These are phyloP conservation scores for Spiraea crenata DNA, from an alignment of 331 rosid species.

Conservation along the genomic window DNA sequence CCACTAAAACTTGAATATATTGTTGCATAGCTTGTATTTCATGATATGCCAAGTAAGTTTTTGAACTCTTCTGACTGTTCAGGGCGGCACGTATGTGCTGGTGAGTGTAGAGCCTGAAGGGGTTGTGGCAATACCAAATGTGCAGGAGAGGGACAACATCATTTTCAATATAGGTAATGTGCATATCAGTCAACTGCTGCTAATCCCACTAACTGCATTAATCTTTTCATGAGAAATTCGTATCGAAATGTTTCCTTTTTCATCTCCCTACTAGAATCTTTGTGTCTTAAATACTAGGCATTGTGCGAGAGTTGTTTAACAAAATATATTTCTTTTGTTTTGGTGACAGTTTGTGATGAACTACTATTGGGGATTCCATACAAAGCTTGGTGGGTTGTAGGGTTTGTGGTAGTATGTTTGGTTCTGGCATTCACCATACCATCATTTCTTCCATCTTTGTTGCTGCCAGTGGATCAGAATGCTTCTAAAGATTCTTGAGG, in stretches of 20 bases:
- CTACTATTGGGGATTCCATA: conserved; percentile 71
- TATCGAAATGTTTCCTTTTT: not conserved
- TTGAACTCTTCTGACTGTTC: conserved; percentile 17
- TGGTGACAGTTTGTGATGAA: conserved; percentile 66
- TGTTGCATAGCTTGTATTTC: conserved; percentile 3
- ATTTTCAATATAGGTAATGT: conserved; percentile 69
- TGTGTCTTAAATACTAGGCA: not conserved
- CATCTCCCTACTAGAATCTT: not conserved
- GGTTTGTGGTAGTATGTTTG: conserved; percentile 58
- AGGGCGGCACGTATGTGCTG: conserved; percentile 44
- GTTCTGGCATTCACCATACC: conserved; percentile 57
- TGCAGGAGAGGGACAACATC: conserved; percentile 53
- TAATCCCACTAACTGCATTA: not conserved
- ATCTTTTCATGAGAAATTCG: not conserved
- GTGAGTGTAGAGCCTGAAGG: conserved; percentile 80
- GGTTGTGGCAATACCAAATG: conserved; percentile 59
- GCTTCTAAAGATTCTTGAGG: conserved; percentile 53
- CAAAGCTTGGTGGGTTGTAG: conserved; percentile 76
- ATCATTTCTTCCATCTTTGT: conserved; percentile 54
- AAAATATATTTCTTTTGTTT: conserved; percentile 1
- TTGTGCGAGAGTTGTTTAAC: not conserved
- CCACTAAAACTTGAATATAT: conserved; percentile 2
- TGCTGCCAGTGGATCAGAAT: conserved; percentile 28
- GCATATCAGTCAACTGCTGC: not conserved
- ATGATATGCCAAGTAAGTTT: not conserved